A percentile compares a stretch with the other conserved stretches of the same genome.
Conservation (phyloP, 2,329 filamentous ascomycete genomes). For the Thielaviopsis euricoi region DNA sequence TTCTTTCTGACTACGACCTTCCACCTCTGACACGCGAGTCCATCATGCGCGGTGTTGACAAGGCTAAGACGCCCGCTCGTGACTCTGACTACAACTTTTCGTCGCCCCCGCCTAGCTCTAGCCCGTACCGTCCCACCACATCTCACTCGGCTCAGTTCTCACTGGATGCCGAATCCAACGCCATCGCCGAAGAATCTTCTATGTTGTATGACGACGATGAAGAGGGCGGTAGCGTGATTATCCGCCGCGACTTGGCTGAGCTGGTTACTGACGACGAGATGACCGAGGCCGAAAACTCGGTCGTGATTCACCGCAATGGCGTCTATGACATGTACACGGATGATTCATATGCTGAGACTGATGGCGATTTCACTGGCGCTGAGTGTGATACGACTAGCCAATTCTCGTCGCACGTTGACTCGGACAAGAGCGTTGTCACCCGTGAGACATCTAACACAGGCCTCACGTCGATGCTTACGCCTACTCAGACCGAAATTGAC, state of each 20-base stretch:
- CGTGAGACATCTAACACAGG: conserved; percentile 10
- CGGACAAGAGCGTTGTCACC: conserved; percentile 19
- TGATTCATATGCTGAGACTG: conserved; percentile 29
- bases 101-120: conserved; percentile 42
- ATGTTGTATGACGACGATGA: conserved; percentile 38
- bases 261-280: conserved; percentile 25
- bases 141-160: conserved; percentile 17
- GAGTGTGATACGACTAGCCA: conserved; percentile 18
- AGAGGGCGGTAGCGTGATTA: conserved; percentile 43
- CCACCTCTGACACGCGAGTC: conserved; percentile 83
- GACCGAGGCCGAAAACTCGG: conserved; percentile 10
- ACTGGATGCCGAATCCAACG: conserved; percentile 25
- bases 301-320: conserved; percentile 8
- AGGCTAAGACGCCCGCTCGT: conserved; percentile 34
- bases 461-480: conserved; percentile 4
- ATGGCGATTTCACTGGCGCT: conserved; percentile 16
- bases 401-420: conserved; percentile 18
- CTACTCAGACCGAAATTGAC: conserved; percentile 9
- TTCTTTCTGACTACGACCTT: conserved; percentile 45
- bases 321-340: conserved; percentile 23
- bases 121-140: conserved; percentile 31
- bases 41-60: conserved; percentile 77
- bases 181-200: conserved; percentile 53
- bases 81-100: conserved; percentile 49
- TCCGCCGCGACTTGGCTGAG: conserved; percentile 52